Conservation (phyloP, 441 rosid genomes). For the Cnidoscolus chayamansa region DNA sequence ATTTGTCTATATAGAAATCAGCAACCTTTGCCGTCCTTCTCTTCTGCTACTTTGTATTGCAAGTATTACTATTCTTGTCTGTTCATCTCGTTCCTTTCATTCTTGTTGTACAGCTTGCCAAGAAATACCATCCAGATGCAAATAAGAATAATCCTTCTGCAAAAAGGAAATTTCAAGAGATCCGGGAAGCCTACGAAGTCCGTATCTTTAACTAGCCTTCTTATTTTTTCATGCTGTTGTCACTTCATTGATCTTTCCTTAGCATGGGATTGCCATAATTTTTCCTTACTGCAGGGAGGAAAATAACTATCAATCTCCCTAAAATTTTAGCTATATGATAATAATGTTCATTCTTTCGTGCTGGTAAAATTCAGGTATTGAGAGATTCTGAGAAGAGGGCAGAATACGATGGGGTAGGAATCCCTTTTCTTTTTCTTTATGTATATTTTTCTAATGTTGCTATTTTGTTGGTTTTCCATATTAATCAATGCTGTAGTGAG, state of each 20-base stretch:
- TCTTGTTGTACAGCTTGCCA: constrained; percentile 63
- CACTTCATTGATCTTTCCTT: background rate
- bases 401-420: constrained; percentile 61
- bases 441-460: constrained; percentile 9
- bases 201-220: constrained; percentile 4
- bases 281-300: background rate
- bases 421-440: background rate
- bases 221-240: background rate
- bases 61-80: constrained; percentile 1
- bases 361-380: constrained; percentile 50
- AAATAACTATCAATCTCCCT: background rate
- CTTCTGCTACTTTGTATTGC: background rate
- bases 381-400: constrained; percentile 62
- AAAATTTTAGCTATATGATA: background rate
- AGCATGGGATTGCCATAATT: background rate
- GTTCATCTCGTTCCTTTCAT: constrained; percentile 11
- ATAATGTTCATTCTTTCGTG: constrained; percentile 12
- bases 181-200: constrained; percentile 89
- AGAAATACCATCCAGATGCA: constrained; percentile 88
- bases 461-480: constrained; percentile 4
- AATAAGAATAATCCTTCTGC: constrained; percentile 80
- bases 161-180: constrained; percentile 75
- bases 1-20: background rate
- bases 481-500: background rate
- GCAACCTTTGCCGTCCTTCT: background rate